Conservation (phyloP, 805 yeast species). For the Yamadazyma insecticola region DNA sequence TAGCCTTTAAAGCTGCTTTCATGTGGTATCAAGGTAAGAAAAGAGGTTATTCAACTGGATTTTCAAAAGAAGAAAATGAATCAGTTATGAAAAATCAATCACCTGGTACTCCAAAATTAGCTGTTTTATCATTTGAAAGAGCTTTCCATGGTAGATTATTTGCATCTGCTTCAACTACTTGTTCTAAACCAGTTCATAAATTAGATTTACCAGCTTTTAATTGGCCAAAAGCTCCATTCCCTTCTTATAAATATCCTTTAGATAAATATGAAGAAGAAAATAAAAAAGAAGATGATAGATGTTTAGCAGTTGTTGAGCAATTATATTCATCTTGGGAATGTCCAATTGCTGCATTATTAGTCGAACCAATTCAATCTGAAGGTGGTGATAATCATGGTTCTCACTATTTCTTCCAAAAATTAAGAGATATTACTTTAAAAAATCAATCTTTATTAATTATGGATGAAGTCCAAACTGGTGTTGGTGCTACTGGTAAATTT, state of each 20-base stretch:
- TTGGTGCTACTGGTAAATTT: slow-evolving; percentile 66
- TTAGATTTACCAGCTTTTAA: slow-evolving; percentile 88
- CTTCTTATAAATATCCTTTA: slow-evolving; percentile 79
- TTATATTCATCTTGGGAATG: slow-evolving; percentile 60
- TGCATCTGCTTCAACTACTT: slow-evolving; percentile 86
- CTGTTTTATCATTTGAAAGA: slow-evolving; percentile 78
- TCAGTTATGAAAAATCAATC: slow-evolving; percentile 76
- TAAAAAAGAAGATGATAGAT: slow-evolving; percentile 73
- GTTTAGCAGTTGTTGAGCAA: slow-evolving; percentile 71
- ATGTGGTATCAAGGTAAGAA: slow-evolving; percentile 67
- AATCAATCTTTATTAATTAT: slow-evolving; percentile 57
- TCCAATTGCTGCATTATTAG: slow-evolving; percentile 84
- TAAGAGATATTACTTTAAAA: slow-evolving; percentile 56
- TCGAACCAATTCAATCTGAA: slow-evolving; percentile 86
- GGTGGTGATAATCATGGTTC: slow-evolving; percentile 77
- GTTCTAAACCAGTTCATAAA: slow-evolving; percentile 94
- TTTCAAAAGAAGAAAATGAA: slow-evolving; percentile 62
- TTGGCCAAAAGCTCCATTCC: slow-evolving; percentile 97
- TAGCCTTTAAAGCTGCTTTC: slow-evolving; percentile 86
- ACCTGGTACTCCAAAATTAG: slow-evolving; percentile 87
- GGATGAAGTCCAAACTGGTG: slow-evolving; percentile 74
- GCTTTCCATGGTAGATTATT: slow-evolving; percentile 95
- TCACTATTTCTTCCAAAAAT: slow-evolving; percentile 54
- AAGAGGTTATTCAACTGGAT: slow-evolving; percentile 60
- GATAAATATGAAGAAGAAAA: slow-evolving; percentile 61